Conservation (phyloP, 1,284 basidiomycete genomes). For the Trichosporon sp. region DNA sequence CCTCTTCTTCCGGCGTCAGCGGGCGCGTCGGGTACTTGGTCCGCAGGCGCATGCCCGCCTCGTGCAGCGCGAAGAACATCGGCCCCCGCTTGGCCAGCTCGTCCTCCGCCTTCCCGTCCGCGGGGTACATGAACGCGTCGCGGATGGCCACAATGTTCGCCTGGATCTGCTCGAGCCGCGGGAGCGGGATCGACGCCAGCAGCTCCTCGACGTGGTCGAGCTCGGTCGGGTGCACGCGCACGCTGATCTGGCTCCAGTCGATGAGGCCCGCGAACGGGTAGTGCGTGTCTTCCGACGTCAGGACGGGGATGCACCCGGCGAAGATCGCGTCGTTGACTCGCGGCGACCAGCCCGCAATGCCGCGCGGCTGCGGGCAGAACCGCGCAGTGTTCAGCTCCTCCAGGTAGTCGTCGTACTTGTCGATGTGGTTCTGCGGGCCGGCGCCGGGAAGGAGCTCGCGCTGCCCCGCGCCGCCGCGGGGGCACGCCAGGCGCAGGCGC, state of each 20-base stretch:
- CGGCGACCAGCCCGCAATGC: conserved; percentile 51
- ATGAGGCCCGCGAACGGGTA: conserved; percentile 51
- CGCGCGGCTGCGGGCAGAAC: conserved; percentile 51
- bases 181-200: conserved; percentile 44
- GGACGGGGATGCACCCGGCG: conserved; percentile 53
- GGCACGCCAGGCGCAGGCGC: conserved; percentile 43
- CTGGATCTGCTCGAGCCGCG: conserved; percentile 49
- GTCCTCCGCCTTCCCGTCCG: conserved; percentile 42
- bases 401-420: conserved; percentile 48
- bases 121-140: conserved; percentile 52
- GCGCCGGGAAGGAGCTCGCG: conserved; percentile 40
- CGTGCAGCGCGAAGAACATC: conserved; percentile 50
- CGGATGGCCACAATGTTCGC: conserved; percentile 49
- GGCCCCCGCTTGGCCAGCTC: conserved; percentile 46
- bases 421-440: conserved; percentile 38
- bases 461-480: conserved; percentile 39
- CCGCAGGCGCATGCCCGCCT: conserved; percentile 46
- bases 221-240: conserved; percentile 50
- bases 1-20: not conserved
- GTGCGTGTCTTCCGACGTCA: conserved; percentile 50
- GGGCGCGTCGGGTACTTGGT: conserved; percentile 38
- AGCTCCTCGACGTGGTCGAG: conserved; percentile 50
- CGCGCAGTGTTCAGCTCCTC: conserved; percentile 45
- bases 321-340: conserved; percentile 53
- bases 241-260: conserved; percentile 51